Evolutionary conservation across 257 asterid genomes (phyloP), one percentile per base, ranked within the genome.

Genomic region (Scutellaria baicalensis): DNA sequence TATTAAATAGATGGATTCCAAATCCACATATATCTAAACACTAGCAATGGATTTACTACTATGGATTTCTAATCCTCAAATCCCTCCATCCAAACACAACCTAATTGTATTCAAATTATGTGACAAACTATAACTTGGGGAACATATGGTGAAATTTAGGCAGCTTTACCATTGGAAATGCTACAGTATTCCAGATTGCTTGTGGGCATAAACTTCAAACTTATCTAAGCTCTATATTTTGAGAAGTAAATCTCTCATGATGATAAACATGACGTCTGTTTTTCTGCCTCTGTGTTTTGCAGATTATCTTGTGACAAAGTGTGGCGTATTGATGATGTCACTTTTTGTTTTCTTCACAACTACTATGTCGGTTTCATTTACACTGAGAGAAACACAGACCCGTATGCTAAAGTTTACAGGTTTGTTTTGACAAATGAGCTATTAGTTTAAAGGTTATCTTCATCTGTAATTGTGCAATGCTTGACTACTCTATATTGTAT

Each of bases 351-450:
- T 94, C 95, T 94, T 91, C 87, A 94, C 97, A 10, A 91, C 97
- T 50, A 94, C 99, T 63, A 94, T 94, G 99, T 91, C 99, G 40
- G 99, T 94, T 70, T 94, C 99, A 70, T 94, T 94, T 85, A 94
- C 99, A 70, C 71, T 91, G 86, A 83, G 99, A 82, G 99, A 94
- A 88, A 94, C 99, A 7, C 99, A 94, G 79, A 89, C 99, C 16
- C 99, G 99, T 57, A 94, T 94, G 99, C 92, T 94, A 82, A 94
- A 87, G 87, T 94, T 94, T 75, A 94, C 99, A 83, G 97, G 99
- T 93, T 48, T 79, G 83, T 73, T 76, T 69, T 64, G 73, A 61
- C 66, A n/a, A 43, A 51, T 74, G 69, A 58, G 69, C 66, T 70
- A 21, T 49, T 60, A 23, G 9, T 35, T 12, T 55, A 35, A 55